Base-by-base conservation (phyloP, 352 stramenopile genomes). In the Blastocystis sp. region DNA sequence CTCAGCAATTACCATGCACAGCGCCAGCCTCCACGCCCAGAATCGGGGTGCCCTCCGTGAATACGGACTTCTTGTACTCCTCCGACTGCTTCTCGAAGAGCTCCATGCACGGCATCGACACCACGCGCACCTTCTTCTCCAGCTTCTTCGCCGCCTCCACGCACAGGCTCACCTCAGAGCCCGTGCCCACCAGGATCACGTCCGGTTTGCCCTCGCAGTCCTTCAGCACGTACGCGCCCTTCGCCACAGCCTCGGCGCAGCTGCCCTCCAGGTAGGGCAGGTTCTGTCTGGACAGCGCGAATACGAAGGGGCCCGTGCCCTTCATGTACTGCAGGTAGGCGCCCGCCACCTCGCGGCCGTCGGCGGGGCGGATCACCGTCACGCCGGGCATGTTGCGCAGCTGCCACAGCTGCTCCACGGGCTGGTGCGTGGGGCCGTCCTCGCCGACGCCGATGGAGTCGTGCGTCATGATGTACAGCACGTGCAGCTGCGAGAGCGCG, bases 361-460 rank as follows among this genome's bases (percentile, higher is more conserved):
- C 97, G 11, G 95, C 96, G 48, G 97, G 96, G 84, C 97, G 95
- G 90, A 98, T 96, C 60, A 98, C 92, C 90, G 97, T 95, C 90
- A 99, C 96, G 92, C 99, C 98, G 48, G 96, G 97, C 93, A 98
- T 98, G 48, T 93, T 93, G 69, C 97, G 93, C 45, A 99, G 90
- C 89, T 92, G 93, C 81, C 96, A 94, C 90, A 98, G 94, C 91
- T 97, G 98, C 92, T 99, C 97, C 78, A 99, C 96, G 43, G 97
- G 97, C 92, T 99, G 96, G 92, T 99, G 97, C 84, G 97, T 99
- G 67, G 97, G 97, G 86, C 97, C 97, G 91, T 99, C 97, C 91
- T 99, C 97, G 69, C 97, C 97, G 41, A 99, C 78, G 40, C 97
- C 97, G 92, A 99, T 99, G n/a, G 93, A 97, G 92, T 99, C 97